Percentiles rank a stretch among this genome's conserved stretches.
Conservation (phyloP, 1,284 basidiomycete species). For the Rhodotorula sp. region DNA sequence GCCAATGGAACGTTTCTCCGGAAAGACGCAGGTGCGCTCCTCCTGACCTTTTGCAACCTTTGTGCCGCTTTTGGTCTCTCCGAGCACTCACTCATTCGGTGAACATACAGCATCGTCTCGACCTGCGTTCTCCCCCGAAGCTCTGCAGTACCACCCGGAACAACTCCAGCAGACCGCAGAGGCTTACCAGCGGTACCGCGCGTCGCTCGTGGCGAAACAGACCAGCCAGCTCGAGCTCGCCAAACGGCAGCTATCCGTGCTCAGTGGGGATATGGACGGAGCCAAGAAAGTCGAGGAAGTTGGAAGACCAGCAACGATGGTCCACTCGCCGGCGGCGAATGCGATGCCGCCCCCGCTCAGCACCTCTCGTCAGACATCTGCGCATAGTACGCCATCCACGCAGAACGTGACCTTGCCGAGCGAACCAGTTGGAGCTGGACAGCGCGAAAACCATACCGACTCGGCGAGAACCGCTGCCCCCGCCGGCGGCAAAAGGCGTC, state of each 20-base stretch:
- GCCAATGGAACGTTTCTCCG: too few species aligned
- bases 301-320: not conserved
- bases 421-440: not conserved
- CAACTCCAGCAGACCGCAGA: slow-evolving; percentile 1
- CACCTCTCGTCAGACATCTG: not conserved
- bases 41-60: too few species aligned
- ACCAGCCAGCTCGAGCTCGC: slow-evolving; percentile 1
- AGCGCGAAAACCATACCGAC: not conserved
- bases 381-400: not conserved
- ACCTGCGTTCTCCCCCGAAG: not conserved
- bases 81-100: too few species aligned
- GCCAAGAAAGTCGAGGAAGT: not conserved
- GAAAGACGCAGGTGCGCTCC: too few species aligned
- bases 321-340: too few species aligned
- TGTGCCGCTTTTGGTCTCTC: too few species aligned
- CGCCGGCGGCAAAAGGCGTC: too few species aligned
- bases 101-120: not conserved
- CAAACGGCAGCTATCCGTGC: not conserved
- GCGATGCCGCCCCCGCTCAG: not conserved
- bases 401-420: not conserved
- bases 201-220: slow-evolving; percentile 8
- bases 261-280: not conserved
- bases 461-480: not conserved
- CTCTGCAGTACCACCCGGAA: slow-evolving; percentile 7
- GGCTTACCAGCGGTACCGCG: slow-evolving; percentile 10